Conservation (phyloP, 768 basidiomycete species). For the Kwoniella dendrophila region DNA sequence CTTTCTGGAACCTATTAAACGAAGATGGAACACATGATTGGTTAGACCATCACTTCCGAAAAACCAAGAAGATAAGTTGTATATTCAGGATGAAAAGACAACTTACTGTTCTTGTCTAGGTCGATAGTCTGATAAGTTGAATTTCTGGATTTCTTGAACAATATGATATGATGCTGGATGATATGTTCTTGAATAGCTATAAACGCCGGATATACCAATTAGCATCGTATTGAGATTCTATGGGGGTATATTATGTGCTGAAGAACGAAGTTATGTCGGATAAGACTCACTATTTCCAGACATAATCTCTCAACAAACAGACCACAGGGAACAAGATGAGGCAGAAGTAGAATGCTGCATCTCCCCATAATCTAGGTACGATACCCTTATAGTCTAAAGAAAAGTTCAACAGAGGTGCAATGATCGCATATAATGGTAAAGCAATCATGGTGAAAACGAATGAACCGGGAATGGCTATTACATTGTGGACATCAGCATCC, state of each 20-base stretch:
- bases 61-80: neutral
- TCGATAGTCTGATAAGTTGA: conserved; percentile 93
- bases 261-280: too few species aligned
- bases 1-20: conserved; percentile 82
- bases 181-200: conserved; percentile 87
- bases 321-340: conserved; percentile 80
- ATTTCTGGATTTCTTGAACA: conserved; percentile 98
- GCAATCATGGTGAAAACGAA: conserved; percentile 96
- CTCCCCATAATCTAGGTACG: conserved; percentile 85
- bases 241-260: too few species aligned
- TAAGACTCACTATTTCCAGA: conserved; percentile 89
- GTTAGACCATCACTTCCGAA: neutral
- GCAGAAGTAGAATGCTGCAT: conserved; percentile 84
- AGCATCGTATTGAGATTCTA: neutral
- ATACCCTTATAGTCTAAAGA: conserved; percentile 88
- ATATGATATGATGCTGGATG: conserved; percentile 92
- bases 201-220: neutral
- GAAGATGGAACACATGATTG: too few species aligned
- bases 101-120: conserved; percentile 91
- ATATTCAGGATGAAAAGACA: neutral
- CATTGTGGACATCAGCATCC: neutral
- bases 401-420: conserved; percentile 81
- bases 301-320: conserved; percentile 83
- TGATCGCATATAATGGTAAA: conserved; percentile 82
- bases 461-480: conserved; percentile 85